Base-by-base conservation (phyloP, 2,329 filamentous ascomycete genomes). In the Aureobasidium melanogenum region DNA sequence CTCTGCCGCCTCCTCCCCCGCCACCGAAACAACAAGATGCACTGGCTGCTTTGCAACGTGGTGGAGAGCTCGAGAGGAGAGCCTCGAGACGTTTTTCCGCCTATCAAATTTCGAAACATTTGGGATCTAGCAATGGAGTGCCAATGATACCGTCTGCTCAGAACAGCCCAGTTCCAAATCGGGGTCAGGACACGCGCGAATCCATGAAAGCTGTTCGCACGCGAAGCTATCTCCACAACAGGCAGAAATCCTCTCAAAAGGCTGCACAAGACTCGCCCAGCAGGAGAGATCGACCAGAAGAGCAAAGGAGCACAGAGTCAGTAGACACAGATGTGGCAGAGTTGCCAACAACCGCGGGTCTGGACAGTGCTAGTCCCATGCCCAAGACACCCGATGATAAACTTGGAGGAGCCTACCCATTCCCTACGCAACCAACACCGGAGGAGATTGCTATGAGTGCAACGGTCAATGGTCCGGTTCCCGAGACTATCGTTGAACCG, bases 101-200 rank as follows among this genome's bases (percentile, higher is more conserved):
- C 58, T 99, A 97, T 72, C 94, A 99, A 70, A 96, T 99, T 67
- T 90, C 91, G 48, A 97, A 97, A 71, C 91, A 96, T 69, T 79
- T 97, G 1, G 93, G 93, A 12, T 87, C 88, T 41, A 83, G 88
- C 17, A 91, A 87, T 73, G 91, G 89, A 22, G 87, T 97, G 17
- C 91, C 92, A 7, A 88, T 95, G 70, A 83, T 97, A 22, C 91
- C 93, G 28, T 80, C 89, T 5, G 74, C 80, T 19, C 91, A 95
- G 70, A 91, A 87, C 64, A 87, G 88, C 4, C 90, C 89, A 1
- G 82, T 93, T 64, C 92, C 92, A 5, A 96, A 96, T 70, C 83
- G 92, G 64, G 91, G 91, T 32, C 83, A 89, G 63, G 91, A 95
- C 73, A 84, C 88, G 19, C 82, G 90, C 64, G 93, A 97, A 74